Evolutionary conservation across 495 filamentous ascomycete species (phyloP), one percentile per base, ranked within the genome.

Genomic region (Penicillium egyptiacum): DNA sequence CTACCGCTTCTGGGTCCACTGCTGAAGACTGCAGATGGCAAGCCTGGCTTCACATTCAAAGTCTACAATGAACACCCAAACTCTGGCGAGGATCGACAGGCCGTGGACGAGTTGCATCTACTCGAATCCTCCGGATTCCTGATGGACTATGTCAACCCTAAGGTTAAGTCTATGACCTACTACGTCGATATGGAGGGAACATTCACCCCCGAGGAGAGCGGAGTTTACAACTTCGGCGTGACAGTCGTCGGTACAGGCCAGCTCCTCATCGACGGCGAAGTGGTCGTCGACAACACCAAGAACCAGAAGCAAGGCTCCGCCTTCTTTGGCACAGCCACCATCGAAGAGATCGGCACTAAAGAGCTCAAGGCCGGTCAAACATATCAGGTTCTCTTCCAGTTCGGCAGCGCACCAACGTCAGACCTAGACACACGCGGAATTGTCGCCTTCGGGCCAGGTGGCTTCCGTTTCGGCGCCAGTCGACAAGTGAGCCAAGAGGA

Each of bases 391-490:
- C 65, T 79, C 37, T 75, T 88, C 57, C 77, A 88, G 58, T 90
- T 87, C 67, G 84, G 84, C 51, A 87, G 78, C 45, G 81, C 80
- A 22, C 82, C 80, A 39, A 88, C 86, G 20, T 83, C 80, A 22
- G 85, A 83, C 48, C 70, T 89, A 2, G 72, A 81, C 35, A 75
- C 71, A 12, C 80, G 74, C 44, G 77, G 72, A 28, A 73, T 79
- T 25, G 75, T 81, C 3, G 61, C 76, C 45, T 82, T 87, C 64
- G 81, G 82, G 26, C 82, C 83, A 58, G 91, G 90, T 47, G 90
- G 90, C 2, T 89, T 88, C 70, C 83, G 91, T 14, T 89, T 94
- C 51, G 88, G 90, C 4, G 88, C 85, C 61, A 85, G 84, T 63
- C 84, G 86, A 62, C 82, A 85, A 58, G 81, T 88, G 56, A 78